Evolutionary conservation across 2,329 filamentous ascomycete species (phyloP).

Genomic region (Xylariales sp.): DNA sequence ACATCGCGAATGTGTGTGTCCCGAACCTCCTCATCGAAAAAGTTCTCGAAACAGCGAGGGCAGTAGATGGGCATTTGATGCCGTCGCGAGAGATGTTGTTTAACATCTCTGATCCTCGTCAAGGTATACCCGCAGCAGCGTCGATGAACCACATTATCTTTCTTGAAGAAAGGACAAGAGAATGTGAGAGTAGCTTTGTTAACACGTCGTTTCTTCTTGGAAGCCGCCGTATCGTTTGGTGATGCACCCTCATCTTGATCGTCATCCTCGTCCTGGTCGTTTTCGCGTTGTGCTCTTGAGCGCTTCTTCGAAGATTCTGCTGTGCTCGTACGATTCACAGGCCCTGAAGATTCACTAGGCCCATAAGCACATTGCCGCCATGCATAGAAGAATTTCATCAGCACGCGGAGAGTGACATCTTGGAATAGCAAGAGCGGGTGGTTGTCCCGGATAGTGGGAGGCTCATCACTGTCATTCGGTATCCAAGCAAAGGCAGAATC

Average conservation of each 20-base stretch:
- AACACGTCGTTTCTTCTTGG: background rate
- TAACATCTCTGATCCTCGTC: background rate
- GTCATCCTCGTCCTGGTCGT: background rate
- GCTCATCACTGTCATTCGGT: background rate
- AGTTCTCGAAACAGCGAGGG: background rate
- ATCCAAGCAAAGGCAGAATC: background rate
- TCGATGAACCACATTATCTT: background rate
- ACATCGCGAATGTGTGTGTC: background rate
- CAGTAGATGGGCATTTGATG: background rate
- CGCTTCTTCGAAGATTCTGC: background rate
- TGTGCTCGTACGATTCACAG: background rate
- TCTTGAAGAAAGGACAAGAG: background rate
- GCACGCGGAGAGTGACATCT: background rate
- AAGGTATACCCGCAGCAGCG: background rate
- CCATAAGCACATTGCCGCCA: background rate
- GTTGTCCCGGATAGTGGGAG: background rate
- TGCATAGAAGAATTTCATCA: background rate
- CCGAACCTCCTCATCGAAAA: background rate
- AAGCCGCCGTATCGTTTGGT: background rate
- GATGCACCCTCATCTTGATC: background rate
- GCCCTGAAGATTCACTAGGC: background rate
- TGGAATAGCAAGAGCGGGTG: background rate
- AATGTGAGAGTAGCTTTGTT: background rate
- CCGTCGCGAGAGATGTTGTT: background rate
- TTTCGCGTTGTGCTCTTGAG: background rate